Evolutionary conservation across 2,329 filamentous ascomycete species (phyloP).

Genomic region (Cercospora citrullina): DNA sequence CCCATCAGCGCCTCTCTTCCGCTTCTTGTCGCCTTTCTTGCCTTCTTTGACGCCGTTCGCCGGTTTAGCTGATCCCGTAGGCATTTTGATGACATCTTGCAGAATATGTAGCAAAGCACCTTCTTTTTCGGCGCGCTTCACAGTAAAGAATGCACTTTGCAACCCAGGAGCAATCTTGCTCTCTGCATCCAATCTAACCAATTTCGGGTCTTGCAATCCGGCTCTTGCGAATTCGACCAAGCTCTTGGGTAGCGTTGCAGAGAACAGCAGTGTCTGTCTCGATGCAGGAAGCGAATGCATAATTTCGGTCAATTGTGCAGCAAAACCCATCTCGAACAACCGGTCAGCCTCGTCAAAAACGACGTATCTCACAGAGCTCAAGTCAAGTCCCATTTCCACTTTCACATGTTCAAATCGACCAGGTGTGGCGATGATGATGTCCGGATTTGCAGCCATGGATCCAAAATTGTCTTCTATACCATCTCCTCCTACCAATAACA

Average conservation of each 20-base stretch:
- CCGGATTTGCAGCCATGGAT: slow-evolving; percentile 89
- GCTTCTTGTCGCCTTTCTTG: slow-evolving; percentile 61
- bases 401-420: slow-evolving; percentile 95
- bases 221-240: slow-evolving; percentile 94
- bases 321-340: slow-evolving; percentile 98
- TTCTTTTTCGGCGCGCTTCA: slow-evolving; percentile 93
- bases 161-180: slow-evolving; percentile 95
- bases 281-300: slow-evolving; percentile 79
- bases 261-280: slow-evolving; percentile 90
- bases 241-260: slow-evolving; percentile 88
- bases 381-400: slow-evolving; percentile 89
- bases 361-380: slow-evolving; percentile 89
- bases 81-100: slow-evolving; percentile 90
- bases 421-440: slow-evolving; percentile 95
- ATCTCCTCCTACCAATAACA: slow-evolving; percentile 90
- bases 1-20: slow-evolving; percentile 62
- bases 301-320: slow-evolving; percentile 89
- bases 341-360: slow-evolving; percentile 98
- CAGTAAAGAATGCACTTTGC: slow-evolving; percentile 90
- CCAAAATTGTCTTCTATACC: slow-evolving; percentile 93
- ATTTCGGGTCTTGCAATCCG: slow-evolving; percentile 84
- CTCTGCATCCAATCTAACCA: slow-evolving; percentile 89
- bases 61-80: slow-evolving; percentile 63
- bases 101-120: slow-evolving; percentile 85
- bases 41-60: slow-evolving; percentile 48